phyloP scores from a whole-genome alignment of 768 basidiomycete species.

The Phylloporus sp. region DNA sequence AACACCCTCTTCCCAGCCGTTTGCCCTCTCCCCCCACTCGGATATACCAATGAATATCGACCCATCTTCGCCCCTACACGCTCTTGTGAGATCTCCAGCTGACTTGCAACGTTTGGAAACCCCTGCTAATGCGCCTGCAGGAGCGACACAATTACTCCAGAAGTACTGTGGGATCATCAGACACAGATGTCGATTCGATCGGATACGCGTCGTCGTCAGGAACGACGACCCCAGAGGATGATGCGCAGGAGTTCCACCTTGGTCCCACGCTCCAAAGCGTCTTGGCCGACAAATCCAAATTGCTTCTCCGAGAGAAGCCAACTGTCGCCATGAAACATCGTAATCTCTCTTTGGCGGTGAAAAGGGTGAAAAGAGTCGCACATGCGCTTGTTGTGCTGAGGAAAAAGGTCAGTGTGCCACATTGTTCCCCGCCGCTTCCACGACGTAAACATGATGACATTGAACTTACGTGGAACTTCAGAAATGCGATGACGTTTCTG shows the following conservation, averaged over 20 bases:
- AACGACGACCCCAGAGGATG: conserved; percentile 32
- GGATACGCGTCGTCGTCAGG: conserved; percentile 28
- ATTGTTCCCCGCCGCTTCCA: not conserved
- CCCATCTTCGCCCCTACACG: conserved; percentile 14
- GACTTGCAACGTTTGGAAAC: too few relatives aligned
- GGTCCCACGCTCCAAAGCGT: conserved; percentile 6
- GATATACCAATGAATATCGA: conserved; percentile 8
- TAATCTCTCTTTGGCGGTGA: conserved; percentile 18
- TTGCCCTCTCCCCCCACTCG: not conserved
- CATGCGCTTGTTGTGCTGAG: conserved; percentile 20
- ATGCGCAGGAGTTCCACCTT: conserved; percentile 21
- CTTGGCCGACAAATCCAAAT: conserved; percentile 5
- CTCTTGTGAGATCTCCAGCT: conserved; percentile 2
- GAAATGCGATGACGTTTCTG: conserved; percentile 23
- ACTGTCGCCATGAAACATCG: conserved; percentile 9
- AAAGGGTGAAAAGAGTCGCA: conserved; percentile 20
- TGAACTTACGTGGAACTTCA: conserved; percentile 5
- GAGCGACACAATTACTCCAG: conserved; percentile 10
- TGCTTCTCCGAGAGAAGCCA: conserved; percentile 1
- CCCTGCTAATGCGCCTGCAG: not conserved
- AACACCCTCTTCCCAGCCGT: not conserved
- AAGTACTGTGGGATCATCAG: conserved; percentile 16
- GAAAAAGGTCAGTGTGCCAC: conserved; percentile 19
- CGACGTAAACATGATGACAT: not conserved
- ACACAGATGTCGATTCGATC: conserved; percentile 20